Conservation (phyloP, 257 asterid species). For the Salvia splendens region DNA sequence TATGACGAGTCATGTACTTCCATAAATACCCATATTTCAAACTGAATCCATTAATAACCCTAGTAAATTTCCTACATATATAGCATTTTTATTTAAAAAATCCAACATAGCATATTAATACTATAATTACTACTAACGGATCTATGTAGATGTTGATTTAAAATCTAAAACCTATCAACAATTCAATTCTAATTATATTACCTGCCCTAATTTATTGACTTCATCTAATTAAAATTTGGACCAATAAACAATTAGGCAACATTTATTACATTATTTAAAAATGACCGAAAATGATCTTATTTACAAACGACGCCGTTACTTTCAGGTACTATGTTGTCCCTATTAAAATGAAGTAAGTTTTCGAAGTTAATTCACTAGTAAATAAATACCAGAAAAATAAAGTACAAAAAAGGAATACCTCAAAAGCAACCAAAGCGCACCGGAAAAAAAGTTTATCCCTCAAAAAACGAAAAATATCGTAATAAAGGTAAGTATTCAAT, state of each 20-base stretch:
- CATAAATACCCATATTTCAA: not conserved
- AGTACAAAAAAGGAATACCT: slow-evolving; percentile 34
- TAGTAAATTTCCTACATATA: not conserved
- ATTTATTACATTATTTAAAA: slow-evolving; percentile 20
- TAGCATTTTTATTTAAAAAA: not conserved
- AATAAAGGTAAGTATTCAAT: slow-evolving; percentile 40
- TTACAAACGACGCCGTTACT: slow-evolving; percentile 21
- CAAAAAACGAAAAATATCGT: slow-evolving; percentile 20
- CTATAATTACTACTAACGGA: slow-evolving; percentile 36
- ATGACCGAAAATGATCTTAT: slow-evolving; percentile 17
- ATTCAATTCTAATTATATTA: slow-evolving; percentile 29
- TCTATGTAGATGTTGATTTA: slow-evolving; percentile 41
- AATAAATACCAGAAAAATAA: slow-evolving; percentile 12
- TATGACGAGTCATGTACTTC: not conserved
- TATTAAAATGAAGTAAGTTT: slow-evolving; percentile 21
- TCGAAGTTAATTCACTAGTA: slow-evolving; percentile 10
- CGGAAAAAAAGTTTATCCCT: slow-evolving; percentile 27
- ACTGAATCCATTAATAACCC: not conserved
- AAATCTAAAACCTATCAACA: slow-evolving; percentile 35
- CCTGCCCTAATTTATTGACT: slow-evolving; percentile 34
- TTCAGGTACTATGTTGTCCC: slow-evolving; percentile 29
- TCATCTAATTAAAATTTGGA: slow-evolving; percentile 18
- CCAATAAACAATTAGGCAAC: slow-evolving; percentile 18
- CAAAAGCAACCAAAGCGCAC: slow-evolving; percentile 49
- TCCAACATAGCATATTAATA: slow-evolving; percentile 16